phyloP scores from a whole-genome alignment of 2,329 filamentous ascomycete species.

The Phialophora verrucosa region DNA sequence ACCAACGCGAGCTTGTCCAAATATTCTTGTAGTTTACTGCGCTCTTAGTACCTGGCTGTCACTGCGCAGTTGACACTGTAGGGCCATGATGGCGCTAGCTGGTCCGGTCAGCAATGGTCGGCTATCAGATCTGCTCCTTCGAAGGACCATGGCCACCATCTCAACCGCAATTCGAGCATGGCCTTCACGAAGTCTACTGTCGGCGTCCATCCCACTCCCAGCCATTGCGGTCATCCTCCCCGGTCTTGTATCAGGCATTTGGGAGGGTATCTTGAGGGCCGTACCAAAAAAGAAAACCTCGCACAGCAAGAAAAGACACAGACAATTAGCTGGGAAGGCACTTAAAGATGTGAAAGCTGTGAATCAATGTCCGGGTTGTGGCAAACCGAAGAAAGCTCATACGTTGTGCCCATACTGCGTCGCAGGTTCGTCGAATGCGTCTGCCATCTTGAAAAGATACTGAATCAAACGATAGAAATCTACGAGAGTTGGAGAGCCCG shows the following conservation, averaged over 20 bases:
- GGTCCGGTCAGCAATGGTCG: constrained; percentile 37
- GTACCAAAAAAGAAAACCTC: constrained; percentile 99
- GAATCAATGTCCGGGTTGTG: constrained; percentile 89
- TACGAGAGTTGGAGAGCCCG: constrained; percentile 31
- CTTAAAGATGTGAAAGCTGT: constrained; percentile 86
- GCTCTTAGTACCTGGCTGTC: not conserved
- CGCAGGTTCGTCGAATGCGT: constrained; percentile 61
- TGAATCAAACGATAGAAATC: constrained; percentile 25
- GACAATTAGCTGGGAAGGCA: constrained; percentile 94
- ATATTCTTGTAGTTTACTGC: constrained; percentile 4
- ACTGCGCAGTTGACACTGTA: constrained; percentile 1
- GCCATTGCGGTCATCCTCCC: constrained; percentile 67
- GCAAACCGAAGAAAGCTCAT: constrained; percentile 85
- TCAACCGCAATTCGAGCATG: constrained; percentile 46
- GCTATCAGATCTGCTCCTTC: constrained; percentile 34
- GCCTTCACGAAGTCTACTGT: constrained; percentile 57
- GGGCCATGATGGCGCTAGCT: constrained; percentile 42
- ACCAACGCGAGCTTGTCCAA: constrained; percentile 11
- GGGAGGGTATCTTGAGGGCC: constrained; percentile 88
- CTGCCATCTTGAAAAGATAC: not conserved
- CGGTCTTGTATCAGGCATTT: constrained; percentile 77
- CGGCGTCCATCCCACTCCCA: constrained; percentile 64
- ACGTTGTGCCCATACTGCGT: constrained; percentile 87
- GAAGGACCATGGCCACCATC: constrained; percentile 32
- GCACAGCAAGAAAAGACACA: constrained; percentile 89